phyloP scores from a whole-genome alignment of 2,329 filamentous ascomycete species.

The Colletotrichum chrysophilum region DNA sequence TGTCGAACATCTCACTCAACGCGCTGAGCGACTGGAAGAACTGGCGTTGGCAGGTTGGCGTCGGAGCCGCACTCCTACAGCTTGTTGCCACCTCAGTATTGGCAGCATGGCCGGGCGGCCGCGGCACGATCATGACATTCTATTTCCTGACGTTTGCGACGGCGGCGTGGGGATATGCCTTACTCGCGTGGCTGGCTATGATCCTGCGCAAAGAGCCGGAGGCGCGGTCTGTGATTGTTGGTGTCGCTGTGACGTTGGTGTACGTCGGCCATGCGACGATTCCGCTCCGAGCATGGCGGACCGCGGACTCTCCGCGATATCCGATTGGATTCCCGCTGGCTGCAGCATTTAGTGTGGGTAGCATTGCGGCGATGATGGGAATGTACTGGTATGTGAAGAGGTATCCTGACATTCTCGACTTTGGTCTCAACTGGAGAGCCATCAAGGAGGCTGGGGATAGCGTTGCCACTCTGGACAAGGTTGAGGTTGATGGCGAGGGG shows the following conservation, averaged over 20 bases:
- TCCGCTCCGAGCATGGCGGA: constrained; percentile 37
- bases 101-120: constrained; percentile 33
- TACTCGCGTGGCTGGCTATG: constrained; percentile 33
- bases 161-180: constrained; percentile 34
- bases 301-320: constrained; percentile 36
- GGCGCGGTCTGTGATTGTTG: constrained; percentile 37
- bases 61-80: constrained; percentile 29
- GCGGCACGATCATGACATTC: constrained; percentile 34
- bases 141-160: constrained; percentile 41
- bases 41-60: constrained; percentile 41
- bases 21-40: constrained; percentile 39
- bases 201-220: constrained; percentile 35
- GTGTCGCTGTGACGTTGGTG: constrained; percentile 37
- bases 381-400: constrained; percentile 31
- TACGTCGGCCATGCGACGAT: constrained; percentile 42
- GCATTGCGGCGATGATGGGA: constrained; percentile 33
- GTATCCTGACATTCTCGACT: constrained; percentile 23
- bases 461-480: background rate
- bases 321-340: constrained; percentile 40
- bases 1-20: constrained; percentile 27
- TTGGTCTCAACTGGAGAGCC: background rate
- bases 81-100: constrained; percentile 35
- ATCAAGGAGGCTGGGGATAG: background rate
- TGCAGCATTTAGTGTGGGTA: constrained; percentile 33
- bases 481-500: background rate